phyloP scores from a whole-genome alignment of 78 protist species.

The Thecamonas trahens region DNA sequence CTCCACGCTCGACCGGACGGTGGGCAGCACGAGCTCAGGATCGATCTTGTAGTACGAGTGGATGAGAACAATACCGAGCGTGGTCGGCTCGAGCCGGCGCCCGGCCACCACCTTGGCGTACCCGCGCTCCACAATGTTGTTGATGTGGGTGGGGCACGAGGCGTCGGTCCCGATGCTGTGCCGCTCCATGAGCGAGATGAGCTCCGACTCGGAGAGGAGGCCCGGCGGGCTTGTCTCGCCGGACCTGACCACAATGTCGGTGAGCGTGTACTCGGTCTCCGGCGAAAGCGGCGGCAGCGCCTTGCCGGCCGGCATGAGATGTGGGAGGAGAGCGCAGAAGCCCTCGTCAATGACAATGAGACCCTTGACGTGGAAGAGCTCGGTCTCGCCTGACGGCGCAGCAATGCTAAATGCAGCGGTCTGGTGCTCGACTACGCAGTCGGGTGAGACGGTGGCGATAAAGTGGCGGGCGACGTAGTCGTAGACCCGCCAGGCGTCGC shows the following conservation, averaged over 20 bases:
- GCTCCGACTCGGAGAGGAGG: slow-evolving; percentile 44
- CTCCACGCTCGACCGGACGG: slow-evolving; percentile 33
- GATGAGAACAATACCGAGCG: slow-evolving; percentile 30
- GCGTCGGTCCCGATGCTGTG: slow-evolving; percentile 75
- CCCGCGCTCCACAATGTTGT: slow-evolving; percentile 22
- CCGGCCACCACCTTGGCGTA: slow-evolving; percentile 21
- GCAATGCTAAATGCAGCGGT: too few relatives aligned
- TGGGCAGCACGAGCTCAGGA: slow-evolving; percentile 24
- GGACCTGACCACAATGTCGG: not conserved
- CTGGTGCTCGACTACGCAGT: too few relatives aligned
- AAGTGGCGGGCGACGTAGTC: slow-evolving; percentile 29
- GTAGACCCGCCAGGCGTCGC: slow-evolving; percentile 36
- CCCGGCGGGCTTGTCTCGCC: slow-evolving; percentile 54
- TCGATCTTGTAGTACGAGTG: slow-evolving; percentile 33
- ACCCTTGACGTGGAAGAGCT: too few relatives aligned
- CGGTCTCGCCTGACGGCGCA: too few relatives aligned
- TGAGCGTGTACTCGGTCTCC: not conserved
- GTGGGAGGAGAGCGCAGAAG: too few relatives aligned
- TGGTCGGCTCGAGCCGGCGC: slow-evolving; percentile 46
- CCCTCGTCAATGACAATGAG: too few relatives aligned
- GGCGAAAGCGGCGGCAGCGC: not conserved
- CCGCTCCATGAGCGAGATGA: slow-evolving; percentile 19
- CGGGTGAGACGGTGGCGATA: slow-evolving; percentile 34
- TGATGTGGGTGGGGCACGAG: slow-evolving; percentile 55
- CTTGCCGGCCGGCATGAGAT: too few relatives aligned